Base-by-base conservation (phyloP, 2,329 filamentous ascomycete genomes). In the Colletotrichum sp. region DNA sequence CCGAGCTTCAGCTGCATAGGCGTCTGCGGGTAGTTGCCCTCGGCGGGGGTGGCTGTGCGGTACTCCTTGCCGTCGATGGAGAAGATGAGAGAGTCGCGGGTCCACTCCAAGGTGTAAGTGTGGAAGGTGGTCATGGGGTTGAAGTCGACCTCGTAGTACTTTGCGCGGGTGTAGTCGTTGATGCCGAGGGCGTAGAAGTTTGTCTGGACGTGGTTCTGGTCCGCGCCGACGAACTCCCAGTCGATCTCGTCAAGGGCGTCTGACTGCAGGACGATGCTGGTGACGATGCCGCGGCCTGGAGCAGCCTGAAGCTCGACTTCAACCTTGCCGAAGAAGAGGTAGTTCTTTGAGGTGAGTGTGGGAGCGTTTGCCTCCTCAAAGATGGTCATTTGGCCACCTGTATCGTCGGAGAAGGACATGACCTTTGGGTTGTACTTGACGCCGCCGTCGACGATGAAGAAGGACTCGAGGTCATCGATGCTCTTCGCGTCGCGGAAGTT, bases 41-140 rank as follows among this genome's bases (percentile, higher is more conserved):
- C 86, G 72, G 87, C 83, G 10, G 86, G 85, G 63, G 89, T 86
- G 49, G 88, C 85, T 5, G 86, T 88, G 74, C 90, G 89, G 28
- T 89, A 82, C 28, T 84, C 80, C 7, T 78, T 79, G 74, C 87
- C 87, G 80, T 92, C 88, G 71, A 95, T 89, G 80, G 89, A 87
- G 89, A 92, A 95, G 75, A 88, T 85, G 76, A 93, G 85, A 39
- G 85, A 82, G 9, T 90, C 88, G 32, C 88, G 81, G 26, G 90
- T 93, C 93, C 93, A 95, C 85, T 94, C 90, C 68, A 95, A 84
- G 18, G 89, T 89, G 85, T 95, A 95, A 71, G 90, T 94, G 85
- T 94, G 92, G 80, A 87, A 89, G 30, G 80, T 80, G 66, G 82
- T 72, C 62, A 87, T 84, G 12, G 82, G 78, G 68, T 86, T 84